These are phyloP conservation scores for Monosporascus cannonballus DNA, from an alignment of 2,329 filamentous ascomycete species.

Conservation along the genomic window DNA sequence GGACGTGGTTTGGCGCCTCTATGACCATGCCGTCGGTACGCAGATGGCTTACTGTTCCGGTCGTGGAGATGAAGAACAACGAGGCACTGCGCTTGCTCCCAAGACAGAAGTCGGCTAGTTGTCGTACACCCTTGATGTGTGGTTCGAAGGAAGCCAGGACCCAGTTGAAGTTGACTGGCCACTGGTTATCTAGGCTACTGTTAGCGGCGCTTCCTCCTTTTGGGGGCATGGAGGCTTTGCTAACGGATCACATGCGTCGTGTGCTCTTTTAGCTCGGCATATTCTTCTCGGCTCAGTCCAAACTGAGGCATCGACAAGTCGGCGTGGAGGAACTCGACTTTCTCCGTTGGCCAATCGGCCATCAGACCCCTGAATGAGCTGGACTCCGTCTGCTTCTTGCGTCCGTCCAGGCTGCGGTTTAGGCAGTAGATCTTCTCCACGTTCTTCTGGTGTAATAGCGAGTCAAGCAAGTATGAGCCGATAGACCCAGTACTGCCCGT, in stretches of 20 bases:
- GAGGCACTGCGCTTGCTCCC: slow-evolving; percentile 1
- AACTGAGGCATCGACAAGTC: slow-evolving; percentile 7
- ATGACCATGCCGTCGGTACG: slow-evolving; percentile 1
- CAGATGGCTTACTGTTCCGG: slow-evolving; percentile 1
- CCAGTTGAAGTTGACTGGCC: slow-evolving; percentile 33
- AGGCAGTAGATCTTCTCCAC: slow-evolving; percentile 11
- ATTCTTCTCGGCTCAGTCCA: slow-evolving; percentile 3
- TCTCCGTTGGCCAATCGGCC: neutral
- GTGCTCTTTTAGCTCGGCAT: slow-evolving; percentile 2
- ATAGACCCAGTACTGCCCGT: slow-evolving; percentile 35
- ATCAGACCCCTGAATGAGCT: slow-evolving; percentile 4
- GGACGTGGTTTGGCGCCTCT: slow-evolving; percentile 2
- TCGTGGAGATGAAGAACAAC: slow-evolving; percentile 7
- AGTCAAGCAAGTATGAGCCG: slow-evolving; percentile 33
- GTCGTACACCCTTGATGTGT: slow-evolving; percentile 30
- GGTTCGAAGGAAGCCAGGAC: slow-evolving; percentile 25
- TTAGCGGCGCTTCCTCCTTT: neutral
- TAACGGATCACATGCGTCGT: slow-evolving; percentile 6
- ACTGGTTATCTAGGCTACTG: slow-evolving; percentile 26
- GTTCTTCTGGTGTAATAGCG: slow-evolving; percentile 21
- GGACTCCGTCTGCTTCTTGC: slow-evolving; percentile 8
- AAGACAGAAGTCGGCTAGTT: slow-evolving; percentile 23
- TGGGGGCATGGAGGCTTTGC: neutral
- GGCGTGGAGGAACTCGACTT: slow-evolving; percentile 10
- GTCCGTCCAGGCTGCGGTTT: slow-evolving; percentile 9